Percentiles rank a stretch among this genome's conserved stretches.
These are phyloP conservation scores for Dactylellina parvicollis DNA, from an alignment of 2,329 filamentous ascomycete genomes.

Conservation along the genomic window DNA sequence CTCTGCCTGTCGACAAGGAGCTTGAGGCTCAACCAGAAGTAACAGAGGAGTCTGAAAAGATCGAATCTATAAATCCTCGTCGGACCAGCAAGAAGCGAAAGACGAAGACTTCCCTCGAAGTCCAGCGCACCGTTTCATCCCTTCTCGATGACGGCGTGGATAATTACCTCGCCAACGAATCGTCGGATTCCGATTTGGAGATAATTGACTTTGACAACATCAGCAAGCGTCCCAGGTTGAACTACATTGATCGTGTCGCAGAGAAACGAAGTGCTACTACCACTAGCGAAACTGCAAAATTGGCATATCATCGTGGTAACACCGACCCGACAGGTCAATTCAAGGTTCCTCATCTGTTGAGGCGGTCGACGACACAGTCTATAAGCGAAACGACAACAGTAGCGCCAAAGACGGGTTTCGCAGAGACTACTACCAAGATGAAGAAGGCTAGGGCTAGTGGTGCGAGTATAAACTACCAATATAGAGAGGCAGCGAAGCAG, in stretches of 20 bases:
- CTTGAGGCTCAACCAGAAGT: constrained; percentile 15
- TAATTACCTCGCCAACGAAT: constrained; percentile 7
- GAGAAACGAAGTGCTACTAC: constrained; percentile 68
- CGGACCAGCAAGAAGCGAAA: constrained; percentile 35
- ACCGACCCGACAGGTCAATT: constrained; percentile 65
- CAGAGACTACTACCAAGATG: constrained; percentile 57
- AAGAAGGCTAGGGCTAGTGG: constrained; percentile 44
- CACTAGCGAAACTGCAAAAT: constrained; percentile 61
- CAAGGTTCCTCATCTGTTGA: constrained; percentile 75
- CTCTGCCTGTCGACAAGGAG: too few relatives aligned
- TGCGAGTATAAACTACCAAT: constrained; percentile 43
- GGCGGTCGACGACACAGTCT: constrained; percentile 73
- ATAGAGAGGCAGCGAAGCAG: constrained; percentile 38
- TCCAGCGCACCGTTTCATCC: constrained; percentile 34
- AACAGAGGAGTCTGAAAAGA: constrained; percentile 12
- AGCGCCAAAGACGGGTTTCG: constrained; percentile 60
- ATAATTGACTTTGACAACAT: constrained; percentile 51
- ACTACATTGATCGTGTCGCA: constrained; percentile 77
- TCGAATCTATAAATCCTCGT: constrained; percentile 31
- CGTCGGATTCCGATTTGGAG: constrained; percentile 50
- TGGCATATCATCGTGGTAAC: constrained; percentile 68
- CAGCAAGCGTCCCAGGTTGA: constrained; percentile 55
- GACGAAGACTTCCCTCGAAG: constrained; percentile 28
- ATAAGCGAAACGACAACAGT: constrained; percentile 56
- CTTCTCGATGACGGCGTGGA: constrained; percentile 37